Evolutionary conservation across 2,329 filamentous ascomycete genomes (phyloP).

Genomic region (Penicillium glabrum): DNA sequence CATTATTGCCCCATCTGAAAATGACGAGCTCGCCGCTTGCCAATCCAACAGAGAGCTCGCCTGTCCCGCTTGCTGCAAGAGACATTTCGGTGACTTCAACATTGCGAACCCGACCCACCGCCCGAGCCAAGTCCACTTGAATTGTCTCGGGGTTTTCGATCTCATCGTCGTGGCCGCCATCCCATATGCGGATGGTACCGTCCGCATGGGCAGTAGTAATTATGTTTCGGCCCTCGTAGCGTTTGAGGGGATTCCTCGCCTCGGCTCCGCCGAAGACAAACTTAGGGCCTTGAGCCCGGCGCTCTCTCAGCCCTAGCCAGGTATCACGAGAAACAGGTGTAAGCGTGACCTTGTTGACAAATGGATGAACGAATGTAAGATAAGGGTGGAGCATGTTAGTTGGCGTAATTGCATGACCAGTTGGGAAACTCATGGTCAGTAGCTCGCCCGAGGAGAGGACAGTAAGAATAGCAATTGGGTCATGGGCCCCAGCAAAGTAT

Average conservation of each 20-base stretch:
- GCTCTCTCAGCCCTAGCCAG: slow-evolving; percentile 92
- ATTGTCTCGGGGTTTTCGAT: slow-evolving; percentile 81
- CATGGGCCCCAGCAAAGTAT: slow-evolving; percentile 82
- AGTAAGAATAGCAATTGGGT: slow-evolving; percentile 81
- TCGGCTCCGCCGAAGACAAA: slow-evolving; percentile 79
- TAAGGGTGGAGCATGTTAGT: slow-evolving; percentile 91
- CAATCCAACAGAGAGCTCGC: slow-evolving; percentile 81
- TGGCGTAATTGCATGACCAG: slow-evolving; percentile 83
- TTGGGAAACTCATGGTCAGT: slow-evolving; percentile 87
- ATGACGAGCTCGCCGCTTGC: slow-evolving; percentile 80
- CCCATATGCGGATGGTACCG: slow-evolving; percentile 89
- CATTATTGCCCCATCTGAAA: slow-evolving; percentile 85
- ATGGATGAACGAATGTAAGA: slow-evolving; percentile 85
- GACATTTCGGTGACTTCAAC: slow-evolving; percentile 77
- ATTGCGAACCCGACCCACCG: slow-evolving; percentile 74
- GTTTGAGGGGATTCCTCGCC: slow-evolving; percentile 66
- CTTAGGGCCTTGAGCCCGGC: slow-evolving; percentile 72
- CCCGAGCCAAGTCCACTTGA: slow-evolving; percentile 82
- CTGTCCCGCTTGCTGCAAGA: slow-evolving; percentile 69
- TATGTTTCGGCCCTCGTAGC: slow-evolving; percentile 80
- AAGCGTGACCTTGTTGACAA: slow-evolving; percentile 72
- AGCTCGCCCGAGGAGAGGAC: slow-evolving; percentile 84
- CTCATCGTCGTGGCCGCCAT: slow-evolving; percentile 86
- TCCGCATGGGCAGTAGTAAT: slow-evolving; percentile 87
- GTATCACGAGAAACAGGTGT: slow-evolving; percentile 72